Base-by-base conservation (phyloP, 345 rosid genomes). In the Salix brachista region DNA sequence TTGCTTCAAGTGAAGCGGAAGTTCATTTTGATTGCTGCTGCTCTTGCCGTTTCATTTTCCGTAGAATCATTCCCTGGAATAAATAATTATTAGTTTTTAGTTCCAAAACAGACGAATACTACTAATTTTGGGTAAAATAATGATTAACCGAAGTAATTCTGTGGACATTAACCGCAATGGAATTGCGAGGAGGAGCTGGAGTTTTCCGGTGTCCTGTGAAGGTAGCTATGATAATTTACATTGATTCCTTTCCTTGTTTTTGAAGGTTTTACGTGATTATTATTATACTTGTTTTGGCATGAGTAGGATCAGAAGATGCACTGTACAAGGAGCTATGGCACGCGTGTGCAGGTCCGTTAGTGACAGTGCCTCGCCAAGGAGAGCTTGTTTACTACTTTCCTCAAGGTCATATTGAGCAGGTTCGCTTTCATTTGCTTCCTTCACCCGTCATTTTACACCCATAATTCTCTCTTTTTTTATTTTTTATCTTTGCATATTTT, bases 321-420 rank as follows among this genome's bases (percentile, higher is more conserved):
- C 88, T 91, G 12, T 93, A 86, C 86, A 83, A 75, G 78, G 98
- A 91, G 84, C 90, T 94, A 1, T 94, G 98, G 98, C 92, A 94
- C 77, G 97, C 98, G 11, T 94, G 98, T 80, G 98, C 98, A 10
- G 98, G 98, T 80, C 96, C 95, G 56, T 78, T 91, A 19, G 97
- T 94, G 30, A 85, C 89, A 14, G 92, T 94, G 12, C 97, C 98
- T 58, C 86, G 94, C 2, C 88, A 86, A 83, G 82, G 86, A 37
- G 94, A 94, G 79, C 93, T 84, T 28, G 97, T 94, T 44, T 94
- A 82, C 75, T 94, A 94, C 85, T 94, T 94, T 60, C 97, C 97
- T 65, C 98, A 90, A 75, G 98, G 98, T 30, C 98, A 94, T 85
- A 89, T 94, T 79, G 98, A 94, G 82, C 98, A 94, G 94, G 97